Conservation (phyloP, 306 rosid species). For the Cucurbita moschata region DNA sequence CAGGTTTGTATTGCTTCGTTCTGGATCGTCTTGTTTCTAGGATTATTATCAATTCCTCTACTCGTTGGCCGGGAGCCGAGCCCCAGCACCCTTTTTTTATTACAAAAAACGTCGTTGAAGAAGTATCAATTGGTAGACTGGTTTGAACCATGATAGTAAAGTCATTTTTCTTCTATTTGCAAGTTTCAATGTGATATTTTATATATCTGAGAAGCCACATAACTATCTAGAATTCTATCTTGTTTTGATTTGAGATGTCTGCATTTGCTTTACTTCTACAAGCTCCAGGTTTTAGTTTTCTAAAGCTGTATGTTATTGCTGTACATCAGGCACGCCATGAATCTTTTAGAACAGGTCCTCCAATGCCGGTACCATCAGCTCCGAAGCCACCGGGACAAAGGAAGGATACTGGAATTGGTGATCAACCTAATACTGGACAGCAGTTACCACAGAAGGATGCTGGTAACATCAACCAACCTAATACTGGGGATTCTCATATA, state of each 20-base stretch:
- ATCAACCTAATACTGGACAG: slow-evolving; percentile 27
- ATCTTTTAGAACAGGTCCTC: slow-evolving; percentile 32
- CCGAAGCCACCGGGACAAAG: slow-evolving; percentile 62
- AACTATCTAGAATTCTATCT: no score
- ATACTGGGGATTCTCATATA: slow-evolving; percentile 28
- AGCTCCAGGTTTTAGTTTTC: slow-evolving; percentile 4
- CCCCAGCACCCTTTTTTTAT: no score
- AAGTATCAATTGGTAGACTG: neutral
- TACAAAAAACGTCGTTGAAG: neutral
- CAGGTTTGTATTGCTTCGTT: slow-evolving; percentile 34
- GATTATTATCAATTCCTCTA: neutral
- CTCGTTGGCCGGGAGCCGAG: no score
- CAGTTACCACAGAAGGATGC: slow-evolving; percentile 22
- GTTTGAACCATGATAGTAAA: neutral
- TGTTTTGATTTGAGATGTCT: no score
- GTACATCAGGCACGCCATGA: slow-evolving; percentile 53
- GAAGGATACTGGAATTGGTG: slow-evolving; percentile 42
- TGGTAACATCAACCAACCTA: slow-evolving; percentile 29
- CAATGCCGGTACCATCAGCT: slow-evolving; percentile 45
- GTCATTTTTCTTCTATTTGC: neutral
- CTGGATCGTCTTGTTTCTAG: neutral
- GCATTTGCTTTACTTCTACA: neutral
- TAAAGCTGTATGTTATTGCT: slow-evolving; percentile 2
- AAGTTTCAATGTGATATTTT: neutral
- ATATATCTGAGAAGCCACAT: neutral